phyloP scores from a whole-genome alignment of 768 basidiomycete genomes.

The Trichaptum fuscoviolaceum region DNA sequence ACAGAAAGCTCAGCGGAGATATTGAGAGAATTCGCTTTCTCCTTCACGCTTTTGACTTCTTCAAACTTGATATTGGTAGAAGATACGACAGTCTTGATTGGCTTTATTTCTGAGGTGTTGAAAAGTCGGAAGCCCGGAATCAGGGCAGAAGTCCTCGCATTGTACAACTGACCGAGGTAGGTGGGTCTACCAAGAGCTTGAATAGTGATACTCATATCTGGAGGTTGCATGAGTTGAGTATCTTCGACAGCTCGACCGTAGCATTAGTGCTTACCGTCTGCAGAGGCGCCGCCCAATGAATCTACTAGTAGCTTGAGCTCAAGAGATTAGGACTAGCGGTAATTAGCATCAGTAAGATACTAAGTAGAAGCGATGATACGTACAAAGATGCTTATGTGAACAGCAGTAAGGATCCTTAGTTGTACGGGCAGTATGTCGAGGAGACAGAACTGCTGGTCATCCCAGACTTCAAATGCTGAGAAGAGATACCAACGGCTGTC shows the following conservation, averaged over 20 bases:
- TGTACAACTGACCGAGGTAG: background rate
- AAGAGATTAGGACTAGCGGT: background rate
- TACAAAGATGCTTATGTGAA: no score
- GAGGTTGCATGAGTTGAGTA: background rate
- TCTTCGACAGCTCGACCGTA: background rate
- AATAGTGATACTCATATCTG: background rate
- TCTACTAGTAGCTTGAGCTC: background rate
- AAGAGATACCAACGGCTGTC: no score
- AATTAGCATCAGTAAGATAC: background rate
- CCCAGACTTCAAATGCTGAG: no score
- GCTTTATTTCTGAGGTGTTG: slow-evolving; percentile 1
- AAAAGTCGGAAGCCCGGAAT: background rate
- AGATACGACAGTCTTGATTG: background rate
- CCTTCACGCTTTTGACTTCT: background rate
- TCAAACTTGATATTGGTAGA: background rate
- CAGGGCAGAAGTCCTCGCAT: background rate
- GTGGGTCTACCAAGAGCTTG: background rate
- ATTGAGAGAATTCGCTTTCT: background rate
- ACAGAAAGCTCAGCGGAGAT: background rate
- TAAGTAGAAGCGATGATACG: no score
- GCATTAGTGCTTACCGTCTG: background rate
- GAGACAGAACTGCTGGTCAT: no score
- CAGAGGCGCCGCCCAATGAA: background rate
- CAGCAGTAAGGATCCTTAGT: no score
- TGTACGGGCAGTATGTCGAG: no score